Evolutionary conservation across 495 filamentous ascomycete species (phyloP), one percentile per base, ranked within the genome.

Genomic region (Neurospora tetrasperma): DNA sequence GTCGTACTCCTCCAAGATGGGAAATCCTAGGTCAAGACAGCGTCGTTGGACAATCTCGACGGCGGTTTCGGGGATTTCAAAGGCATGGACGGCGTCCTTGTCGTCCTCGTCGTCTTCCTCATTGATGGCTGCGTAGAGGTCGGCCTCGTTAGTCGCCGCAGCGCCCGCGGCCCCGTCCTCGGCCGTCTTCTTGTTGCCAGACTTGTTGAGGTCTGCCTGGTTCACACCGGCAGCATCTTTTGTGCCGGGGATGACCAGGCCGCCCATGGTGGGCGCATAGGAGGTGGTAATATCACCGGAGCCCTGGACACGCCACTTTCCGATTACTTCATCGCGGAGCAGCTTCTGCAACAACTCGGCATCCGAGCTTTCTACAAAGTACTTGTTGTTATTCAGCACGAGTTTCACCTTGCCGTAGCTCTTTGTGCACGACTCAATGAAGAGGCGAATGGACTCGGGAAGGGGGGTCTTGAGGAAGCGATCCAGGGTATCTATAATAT

Each of bases 371-470:
- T 99, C 96, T 73, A 98, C 89, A 79, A 92, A 98, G 81, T 96
- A 97, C 72, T 90, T 90, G 75, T 95, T 98, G 77, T 97, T 90
- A 80, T 97, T 97, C 73, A 98, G 82, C 31, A 98, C 96, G 44
- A 98, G 88, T 82, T 97, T 96, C 44, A 97, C 93, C 81, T 98
- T 98, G 46, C 96, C 96, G 80, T 94, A 98, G 31, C 92, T 94
- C 72, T 91, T 89, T 8, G 94, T 97, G 77, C 92, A 94, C 46
- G 90, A 89, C 73, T 89, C 85, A 76, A 99, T 96, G 78, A 93
- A 97, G 16, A 85, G 82, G 72, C 88, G 87, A 69, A 98, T 93
- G n/a, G 88, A 86, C 1, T 90, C 86, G 0, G 95, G 93, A 9
- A 98, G 83, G 7, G 91, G 87, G 0, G 91, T 95, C 82, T 98